phyloP scores from a whole-genome alignment of 371 early-diverging fungal species.

The Dentiscutata heterogama region DNA sequence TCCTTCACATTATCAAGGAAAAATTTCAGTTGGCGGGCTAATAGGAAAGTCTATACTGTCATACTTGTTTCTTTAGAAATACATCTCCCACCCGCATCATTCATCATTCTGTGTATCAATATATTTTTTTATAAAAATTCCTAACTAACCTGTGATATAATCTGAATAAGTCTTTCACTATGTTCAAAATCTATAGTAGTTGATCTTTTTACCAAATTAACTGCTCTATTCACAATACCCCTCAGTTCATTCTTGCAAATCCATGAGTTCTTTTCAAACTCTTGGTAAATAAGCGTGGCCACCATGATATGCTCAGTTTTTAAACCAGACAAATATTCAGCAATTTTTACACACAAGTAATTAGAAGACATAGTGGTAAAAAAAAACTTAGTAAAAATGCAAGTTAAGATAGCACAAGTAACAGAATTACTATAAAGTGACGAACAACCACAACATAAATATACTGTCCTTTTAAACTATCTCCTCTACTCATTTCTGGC shows the following conservation, averaged over 20 bases:
- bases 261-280: conserved; percentile 21
- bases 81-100: neutral
- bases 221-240: conserved; percentile 20
- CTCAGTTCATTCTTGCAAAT: conserved; percentile 34
- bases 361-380: conserved; percentile 21
- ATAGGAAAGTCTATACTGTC: conserved; percentile 21
- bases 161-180: conserved; percentile 8
- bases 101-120: neutral
- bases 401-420: too few relatives aligned
- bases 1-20: conserved; percentile 10
- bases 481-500: too few relatives aligned
- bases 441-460: too few relatives aligned
- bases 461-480: too few relatives aligned
- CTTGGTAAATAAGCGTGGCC: conserved; percentile 30
- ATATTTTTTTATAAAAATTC: neutral
- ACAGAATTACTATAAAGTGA: too few relatives aligned
- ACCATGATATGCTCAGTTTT: conserved; percentile 37
- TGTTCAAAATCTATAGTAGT: neutral
- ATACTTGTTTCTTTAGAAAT: conserved; percentile 22
- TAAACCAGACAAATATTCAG: conserved; percentile 15
- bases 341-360: conserved; percentile 28
- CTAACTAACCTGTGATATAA: conserved; percentile 22
- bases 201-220: conserved; percentile 14
- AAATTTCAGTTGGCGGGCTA: conserved; percentile 40
- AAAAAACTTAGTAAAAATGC: neutral